Evolutionary conservation across 257 asterid genomes (phyloP), one percentile per base, ranked within the genome.

Genomic region (Misopates orontium): DNA sequence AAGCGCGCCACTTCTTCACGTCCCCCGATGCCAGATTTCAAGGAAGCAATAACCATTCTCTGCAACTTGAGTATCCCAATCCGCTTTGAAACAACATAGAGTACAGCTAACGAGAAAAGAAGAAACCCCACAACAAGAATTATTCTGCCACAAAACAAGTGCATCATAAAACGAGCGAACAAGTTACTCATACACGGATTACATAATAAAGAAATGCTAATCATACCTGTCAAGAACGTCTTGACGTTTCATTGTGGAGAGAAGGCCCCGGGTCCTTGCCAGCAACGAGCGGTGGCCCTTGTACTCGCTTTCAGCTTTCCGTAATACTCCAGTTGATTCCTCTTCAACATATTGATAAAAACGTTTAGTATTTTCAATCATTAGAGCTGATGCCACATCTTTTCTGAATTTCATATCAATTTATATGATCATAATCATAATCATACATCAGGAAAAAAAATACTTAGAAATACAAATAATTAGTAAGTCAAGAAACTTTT

Each of bases 51-150:
- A 10, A 93, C 78, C 78, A 77, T 80, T 52, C 95, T 85, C 75
- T 93, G 97, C 84, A 93, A 78, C 84, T 77, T 90, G 64, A 93
- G 92, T 36, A 90, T 19, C 40, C 99, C 99, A 8, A 93, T 64
- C 55, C 97, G 96, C 83, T 93, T 93, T 1, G 99, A 90, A 17
- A 90, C 97, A 23, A 93, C 99, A 25, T 84, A 93, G 16, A 93
- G 88, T 42, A 88, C 99, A 22, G 90, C 97, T 85, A 88, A 78
- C 3, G 97, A 80, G 84, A 94, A 90, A 9, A 85, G 42, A 60
- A 81, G 65, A 76, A 88, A 90, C 69, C 99, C 99, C 18, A 72
- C 68, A 11, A 76, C 53, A 24, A 94, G 41, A 65, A 90, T 88
- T 70, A 86, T 71, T 80, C 99, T 93, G 96, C 77, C 66, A 50